Evolutionary conservation across 768 basidiomycete species (phyloP).

Genomic region (Rhizopogon vinicolor): DNA sequence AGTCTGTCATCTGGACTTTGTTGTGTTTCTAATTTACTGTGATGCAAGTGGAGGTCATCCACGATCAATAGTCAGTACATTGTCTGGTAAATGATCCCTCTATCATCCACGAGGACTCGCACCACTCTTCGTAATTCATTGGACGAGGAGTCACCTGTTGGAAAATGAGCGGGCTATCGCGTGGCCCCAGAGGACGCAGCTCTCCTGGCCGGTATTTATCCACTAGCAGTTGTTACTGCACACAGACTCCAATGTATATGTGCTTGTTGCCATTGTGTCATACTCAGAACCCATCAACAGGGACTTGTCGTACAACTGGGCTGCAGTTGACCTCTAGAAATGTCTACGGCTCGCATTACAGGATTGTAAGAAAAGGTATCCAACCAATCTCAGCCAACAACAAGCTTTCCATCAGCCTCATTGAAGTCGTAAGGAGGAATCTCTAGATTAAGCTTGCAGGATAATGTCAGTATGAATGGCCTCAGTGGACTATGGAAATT

Average conservation of each 20-base stretch:
- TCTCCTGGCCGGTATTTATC: neutral
- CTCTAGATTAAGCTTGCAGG: constrained; percentile 77
- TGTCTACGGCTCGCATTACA: constrained; percentile 15
- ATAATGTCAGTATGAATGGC: constrained; percentile 5
- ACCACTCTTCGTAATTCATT: constrained; percentile 10
- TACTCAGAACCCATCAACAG: neutral
- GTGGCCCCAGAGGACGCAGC: constrained; percentile 9
- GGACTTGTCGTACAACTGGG: neutral
- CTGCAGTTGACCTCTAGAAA: constrained; percentile 15
- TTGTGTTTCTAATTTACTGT: neutral
- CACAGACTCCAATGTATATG: neutral
- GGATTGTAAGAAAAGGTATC: constrained; percentile 6
- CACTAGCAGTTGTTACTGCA: neutral
- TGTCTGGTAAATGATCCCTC: too few relatives aligned
- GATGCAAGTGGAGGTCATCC: too few relatives aligned
- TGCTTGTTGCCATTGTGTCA: too few relatives aligned
- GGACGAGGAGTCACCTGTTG: constrained; percentile 5
- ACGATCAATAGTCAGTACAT: too few relatives aligned
- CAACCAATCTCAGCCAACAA: constrained; percentile 61
- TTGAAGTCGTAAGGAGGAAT: constrained; percentile 86
- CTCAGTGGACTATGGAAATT: neutral
- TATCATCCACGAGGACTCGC: neutral
- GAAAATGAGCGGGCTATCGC: constrained; percentile 13
- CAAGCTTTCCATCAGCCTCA: constrained; percentile 80
- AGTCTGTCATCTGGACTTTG: neutral